phyloP scores from a whole-genome alignment of 208 protist genomes.

The Leishmania tarentolae region DNA sequence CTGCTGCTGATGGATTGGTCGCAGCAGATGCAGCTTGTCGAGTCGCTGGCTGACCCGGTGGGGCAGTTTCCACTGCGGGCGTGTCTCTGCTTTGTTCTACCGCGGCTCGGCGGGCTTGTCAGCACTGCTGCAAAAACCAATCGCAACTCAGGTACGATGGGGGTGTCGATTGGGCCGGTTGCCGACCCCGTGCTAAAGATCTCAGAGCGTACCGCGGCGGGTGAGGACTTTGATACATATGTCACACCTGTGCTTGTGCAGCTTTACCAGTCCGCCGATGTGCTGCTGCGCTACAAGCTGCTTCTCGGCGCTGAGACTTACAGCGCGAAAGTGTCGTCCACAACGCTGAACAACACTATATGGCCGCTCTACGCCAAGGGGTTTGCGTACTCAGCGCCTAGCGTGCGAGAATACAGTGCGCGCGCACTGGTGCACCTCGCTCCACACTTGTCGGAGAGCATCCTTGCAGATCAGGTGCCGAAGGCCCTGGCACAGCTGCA shows the following conservation, averaged over 20 bases:
- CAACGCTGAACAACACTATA: conserved; percentile 50
- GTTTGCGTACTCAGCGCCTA: conserved; percentile 57
- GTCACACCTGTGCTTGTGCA: conserved; percentile 64
- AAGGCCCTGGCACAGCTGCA: conserved; percentile 63
- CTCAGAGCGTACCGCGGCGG: conserved; percentile 31
- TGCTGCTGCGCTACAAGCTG: conserved; percentile 65
- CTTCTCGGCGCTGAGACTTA: conserved; percentile 60
- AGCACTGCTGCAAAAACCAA: conserved; percentile 42
- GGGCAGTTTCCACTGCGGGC: conserved; percentile 55
- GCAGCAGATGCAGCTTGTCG: conserved; percentile 60
- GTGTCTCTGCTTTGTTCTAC: conserved; percentile 66
- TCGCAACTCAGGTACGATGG: conserved; percentile 8
- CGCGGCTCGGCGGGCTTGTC: conserved; percentile 53
- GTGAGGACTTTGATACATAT: conserved; percentile 54
- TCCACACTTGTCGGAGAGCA: conserved; percentile 41
- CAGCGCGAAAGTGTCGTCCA: conserved; percentile 38
- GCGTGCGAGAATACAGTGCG: conserved; percentile 76
- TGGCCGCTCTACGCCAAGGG: conserved; percentile 77
- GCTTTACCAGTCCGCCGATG: conserved; percentile 65
- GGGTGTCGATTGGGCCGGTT: conserved; percentile 36
- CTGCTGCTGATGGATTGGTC: conserved; percentile 62
- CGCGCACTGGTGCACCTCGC: conserved; percentile 77
- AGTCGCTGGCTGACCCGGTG: conserved; percentile 47
- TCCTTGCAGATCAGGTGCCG: conserved; percentile 64
- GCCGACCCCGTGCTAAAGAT: conserved; percentile 71